Evolutionary conservation across 1,139 yeast species (phyloP).

Genomic region (Kurtzmaniella quercitrusa): DNA sequence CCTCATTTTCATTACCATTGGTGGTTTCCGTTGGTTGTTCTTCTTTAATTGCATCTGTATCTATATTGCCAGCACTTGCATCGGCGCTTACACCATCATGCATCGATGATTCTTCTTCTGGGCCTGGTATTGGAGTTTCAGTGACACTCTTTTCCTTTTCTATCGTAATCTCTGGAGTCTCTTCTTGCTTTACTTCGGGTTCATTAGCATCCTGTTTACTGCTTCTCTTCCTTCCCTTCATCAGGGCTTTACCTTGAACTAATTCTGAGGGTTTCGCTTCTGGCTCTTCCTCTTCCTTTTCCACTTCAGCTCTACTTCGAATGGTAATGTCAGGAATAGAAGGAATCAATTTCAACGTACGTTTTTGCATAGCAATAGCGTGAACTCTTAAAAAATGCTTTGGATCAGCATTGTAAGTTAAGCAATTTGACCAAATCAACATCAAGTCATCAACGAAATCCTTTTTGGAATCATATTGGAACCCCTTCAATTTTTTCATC

Average conservation of each 20-base stretch:
- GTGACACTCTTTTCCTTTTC: slow-evolving; percentile 9
- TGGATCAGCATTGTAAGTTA: slow-evolving; percentile 92
- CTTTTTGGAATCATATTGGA: slow-evolving; percentile 77
- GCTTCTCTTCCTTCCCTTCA: slow-evolving; percentile 41
- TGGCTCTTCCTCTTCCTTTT: slow-evolving; percentile 57
- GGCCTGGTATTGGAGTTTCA: slow-evolving; percentile 19
- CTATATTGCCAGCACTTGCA: slow-evolving; percentile 12
- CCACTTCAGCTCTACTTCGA: slow-evolving; percentile 79
- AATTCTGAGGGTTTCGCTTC: slow-evolving; percentile 22
- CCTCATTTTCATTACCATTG: slow-evolving; percentile 8
- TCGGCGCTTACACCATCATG: not conserved
- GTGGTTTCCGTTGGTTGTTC: not conserved
- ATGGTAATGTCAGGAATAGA: slow-evolving; percentile 84
- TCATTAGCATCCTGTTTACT: slow-evolving; percentile 8
- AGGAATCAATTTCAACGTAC: slow-evolving; percentile 70
- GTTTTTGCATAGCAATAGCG: slow-evolving; percentile 94
- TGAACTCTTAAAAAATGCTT: slow-evolving; percentile 86
- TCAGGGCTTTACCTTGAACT: slow-evolving; percentile 30
- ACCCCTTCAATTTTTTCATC: slow-evolving; percentile 76
- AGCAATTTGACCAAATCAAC: slow-evolving; percentile 94
- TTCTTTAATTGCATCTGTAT: not conserved
- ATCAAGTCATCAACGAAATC: slow-evolving; percentile 91
- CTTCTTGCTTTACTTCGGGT: not conserved
- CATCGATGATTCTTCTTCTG: slow-evolving; percentile 12
- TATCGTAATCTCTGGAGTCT: not conserved